Evolutionary conservation across 306 rosid species (phyloP).

Genomic region (Pterocarpus macrocarpus): DNA sequence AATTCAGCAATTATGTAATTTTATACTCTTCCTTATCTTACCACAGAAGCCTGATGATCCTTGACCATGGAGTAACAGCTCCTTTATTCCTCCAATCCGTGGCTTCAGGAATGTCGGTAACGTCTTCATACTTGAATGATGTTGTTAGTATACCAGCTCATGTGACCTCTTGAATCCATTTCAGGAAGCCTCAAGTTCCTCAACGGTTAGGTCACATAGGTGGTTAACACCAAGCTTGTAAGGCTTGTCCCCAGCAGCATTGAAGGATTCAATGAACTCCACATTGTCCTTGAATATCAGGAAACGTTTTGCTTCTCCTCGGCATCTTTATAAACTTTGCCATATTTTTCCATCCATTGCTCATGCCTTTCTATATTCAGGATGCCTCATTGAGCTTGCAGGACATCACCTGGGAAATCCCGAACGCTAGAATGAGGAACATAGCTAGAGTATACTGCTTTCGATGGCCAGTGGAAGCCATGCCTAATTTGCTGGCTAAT

Average conservation of each 20-base stretch:
- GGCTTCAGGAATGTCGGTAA: conserved; percentile 10
- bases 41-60: conserved; percentile 48
- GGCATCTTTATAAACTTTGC: conserved; percentile 31
- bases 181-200: conserved; percentile 33
- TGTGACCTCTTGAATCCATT: conserved; percentile 19
- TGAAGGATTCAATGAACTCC: conserved; percentile 46
- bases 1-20: not conserved
- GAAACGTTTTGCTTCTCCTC: conserved; percentile 48
- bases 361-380: conserved; percentile 33
- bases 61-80: not conserved
- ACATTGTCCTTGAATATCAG: conserved; percentile 46
- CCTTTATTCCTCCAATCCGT: conserved; percentile 33
- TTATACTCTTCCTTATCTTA: not conserved
- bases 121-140: conserved; percentile 37
- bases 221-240: conserved; percentile 41
- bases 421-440: conserved; percentile 20
- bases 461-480: not conserved
- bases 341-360: conserved; percentile 45
- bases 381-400: conserved; percentile 22
- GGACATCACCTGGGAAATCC: conserved; percentile 46
- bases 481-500: too few species aligned
- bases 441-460: not conserved
- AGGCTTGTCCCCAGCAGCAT: conserved; percentile 35
- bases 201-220: conserved; percentile 34
- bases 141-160: not conserved